Percentiles rank a stretch among this genome's conserved stretches.
phyloP scores from a whole-genome alignment of 495 filamentous ascomycete species.

The Paragyromitra xinjiangensis region DNA sequence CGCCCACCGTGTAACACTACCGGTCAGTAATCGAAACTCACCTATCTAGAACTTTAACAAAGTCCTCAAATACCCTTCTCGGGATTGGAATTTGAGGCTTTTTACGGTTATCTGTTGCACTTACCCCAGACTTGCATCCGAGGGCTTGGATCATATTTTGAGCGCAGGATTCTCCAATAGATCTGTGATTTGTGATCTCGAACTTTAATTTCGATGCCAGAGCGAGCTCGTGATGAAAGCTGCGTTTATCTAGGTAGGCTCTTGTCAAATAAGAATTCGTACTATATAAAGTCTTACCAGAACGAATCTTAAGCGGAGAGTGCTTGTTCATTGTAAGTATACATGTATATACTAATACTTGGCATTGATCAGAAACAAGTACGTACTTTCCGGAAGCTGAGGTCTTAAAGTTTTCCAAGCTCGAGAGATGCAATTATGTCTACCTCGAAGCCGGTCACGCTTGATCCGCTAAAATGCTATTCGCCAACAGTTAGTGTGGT shows the following conservation, averaged over 20 bases:
- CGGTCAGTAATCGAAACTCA: background rate
- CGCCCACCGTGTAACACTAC: background rate
- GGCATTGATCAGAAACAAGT: too few species aligned
- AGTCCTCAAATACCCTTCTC: background rate
- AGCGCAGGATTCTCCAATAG: background rate
- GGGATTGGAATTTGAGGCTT: background rate
- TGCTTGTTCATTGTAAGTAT: background rate
- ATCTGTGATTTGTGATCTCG: background rate
- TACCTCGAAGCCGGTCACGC: too few species aligned
- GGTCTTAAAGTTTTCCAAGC: too few species aligned
- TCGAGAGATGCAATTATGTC: too few species aligned
- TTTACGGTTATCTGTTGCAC: background rate
- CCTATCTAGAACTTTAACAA: background rate
- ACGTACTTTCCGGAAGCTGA: too few species aligned
- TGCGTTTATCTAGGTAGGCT: background rate
- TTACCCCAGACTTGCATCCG: background rate
- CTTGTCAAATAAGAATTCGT: background rate
- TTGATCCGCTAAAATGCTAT: too few species aligned
- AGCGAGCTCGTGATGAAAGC: background rate
- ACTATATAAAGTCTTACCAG: background rate
- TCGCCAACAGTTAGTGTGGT: too few species aligned
- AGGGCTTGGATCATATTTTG: background rate
- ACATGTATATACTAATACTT: too few species aligned
- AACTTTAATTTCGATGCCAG: background rate
- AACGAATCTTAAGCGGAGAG: background rate